Conservation (phyloP, 306 rosid species). For the Prinsepia uniflora region DNA sequence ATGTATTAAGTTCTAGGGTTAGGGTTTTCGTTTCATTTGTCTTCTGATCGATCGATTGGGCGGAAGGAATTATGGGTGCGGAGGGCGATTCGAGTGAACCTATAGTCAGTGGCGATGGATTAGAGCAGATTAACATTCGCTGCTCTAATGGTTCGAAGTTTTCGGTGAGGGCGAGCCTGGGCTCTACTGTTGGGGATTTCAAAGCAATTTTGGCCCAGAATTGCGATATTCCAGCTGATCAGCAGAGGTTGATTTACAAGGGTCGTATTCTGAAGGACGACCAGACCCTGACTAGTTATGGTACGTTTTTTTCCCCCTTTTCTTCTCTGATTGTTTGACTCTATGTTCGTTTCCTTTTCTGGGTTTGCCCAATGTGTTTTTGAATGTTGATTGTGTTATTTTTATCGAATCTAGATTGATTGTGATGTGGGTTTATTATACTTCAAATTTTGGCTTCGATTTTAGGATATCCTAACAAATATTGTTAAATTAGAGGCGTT, state of each 20-base stretch:
- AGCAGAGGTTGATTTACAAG: slow-evolving; percentile 50
- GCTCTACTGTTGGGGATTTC: slow-evolving; percentile 34
- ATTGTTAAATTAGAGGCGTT: not conserved
- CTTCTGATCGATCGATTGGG: slow-evolving; percentile 19
- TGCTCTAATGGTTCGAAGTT: slow-evolving; percentile 47
- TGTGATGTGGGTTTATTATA: not conserved
- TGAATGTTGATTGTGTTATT: slow-evolving; percentile 6
- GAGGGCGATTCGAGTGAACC: slow-evolving; percentile 46
- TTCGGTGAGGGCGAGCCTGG: slow-evolving; percentile 30
- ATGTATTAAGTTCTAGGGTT: slow-evolving; percentile 19
- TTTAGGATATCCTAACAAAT: not conserved
- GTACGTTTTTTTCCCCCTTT: slow-evolving; percentile 14
- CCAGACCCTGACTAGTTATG: slow-evolving; percentile 41
- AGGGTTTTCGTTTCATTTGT: slow-evolving; percentile 18
- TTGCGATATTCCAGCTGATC: slow-evolving; percentile 44
- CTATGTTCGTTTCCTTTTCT: not conserved
- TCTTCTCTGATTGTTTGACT: not conserved
- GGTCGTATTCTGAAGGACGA: slow-evolving; percentile 57
- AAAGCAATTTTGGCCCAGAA: slow-evolving; percentile 40
- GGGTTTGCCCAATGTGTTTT: not conserved
- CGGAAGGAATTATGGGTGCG: slow-evolving; percentile 30
- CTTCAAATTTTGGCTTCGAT: not conserved
- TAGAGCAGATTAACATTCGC: slow-evolving; percentile 35
- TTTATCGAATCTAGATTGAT: slow-evolving; percentile 2
- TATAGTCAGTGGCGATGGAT: slow-evolving; percentile 26